These are phyloP conservation scores for Hibiscus syriacus DNA, from an alignment of 345 rosid species.

Conservation along the genomic window DNA sequence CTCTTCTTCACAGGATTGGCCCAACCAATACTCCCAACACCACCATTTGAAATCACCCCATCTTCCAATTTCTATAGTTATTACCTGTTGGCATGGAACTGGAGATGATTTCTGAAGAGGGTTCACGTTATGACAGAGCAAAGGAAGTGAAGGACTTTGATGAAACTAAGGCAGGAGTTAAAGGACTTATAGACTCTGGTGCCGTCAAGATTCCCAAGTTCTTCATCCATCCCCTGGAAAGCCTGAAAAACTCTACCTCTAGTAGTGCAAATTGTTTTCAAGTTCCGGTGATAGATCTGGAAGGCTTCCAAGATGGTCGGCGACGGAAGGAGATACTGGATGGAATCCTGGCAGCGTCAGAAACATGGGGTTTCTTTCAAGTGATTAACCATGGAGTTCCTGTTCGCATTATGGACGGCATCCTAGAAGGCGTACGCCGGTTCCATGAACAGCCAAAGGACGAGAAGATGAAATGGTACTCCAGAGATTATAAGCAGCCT, in stretches of 20 bases:
- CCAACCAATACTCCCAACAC: no score
- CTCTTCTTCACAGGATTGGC: no score
- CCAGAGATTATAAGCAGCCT: conserved; percentile 20
- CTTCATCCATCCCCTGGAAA: conserved; percentile 28
- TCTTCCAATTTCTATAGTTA: background rate
- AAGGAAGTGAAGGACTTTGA: conserved; percentile 22
- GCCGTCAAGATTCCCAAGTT: conserved; percentile 30
- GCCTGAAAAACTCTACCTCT: background rate
- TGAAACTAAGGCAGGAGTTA: conserved; percentile 24
- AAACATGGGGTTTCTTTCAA: conserved; percentile 47
- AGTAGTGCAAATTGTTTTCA: background rate
- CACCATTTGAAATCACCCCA: no score
- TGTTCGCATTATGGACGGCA: conserved; percentile 26
- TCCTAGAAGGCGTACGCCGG: conserved; percentile 22
- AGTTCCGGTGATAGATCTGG: conserved; percentile 37
- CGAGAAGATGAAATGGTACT: conserved; percentile 36
- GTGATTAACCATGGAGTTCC: conserved; percentile 42
- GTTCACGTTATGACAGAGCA: conserved; percentile 10
- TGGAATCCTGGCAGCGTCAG: conserved; percentile 26
- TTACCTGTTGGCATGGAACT: background rate
- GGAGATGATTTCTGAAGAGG: conserved; percentile 7
- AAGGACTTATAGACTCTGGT: conserved; percentile 39
- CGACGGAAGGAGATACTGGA: conserved; percentile 16
- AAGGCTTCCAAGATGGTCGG: conserved; percentile 11
- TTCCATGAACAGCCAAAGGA: conserved; percentile 44